A percentile compares a stretch with the other conserved stretches of the same genome.
phyloP scores from a whole-genome alignment of 1,284 basidiomycete genomes.

The Cryptococcus amylolentus region DNA sequence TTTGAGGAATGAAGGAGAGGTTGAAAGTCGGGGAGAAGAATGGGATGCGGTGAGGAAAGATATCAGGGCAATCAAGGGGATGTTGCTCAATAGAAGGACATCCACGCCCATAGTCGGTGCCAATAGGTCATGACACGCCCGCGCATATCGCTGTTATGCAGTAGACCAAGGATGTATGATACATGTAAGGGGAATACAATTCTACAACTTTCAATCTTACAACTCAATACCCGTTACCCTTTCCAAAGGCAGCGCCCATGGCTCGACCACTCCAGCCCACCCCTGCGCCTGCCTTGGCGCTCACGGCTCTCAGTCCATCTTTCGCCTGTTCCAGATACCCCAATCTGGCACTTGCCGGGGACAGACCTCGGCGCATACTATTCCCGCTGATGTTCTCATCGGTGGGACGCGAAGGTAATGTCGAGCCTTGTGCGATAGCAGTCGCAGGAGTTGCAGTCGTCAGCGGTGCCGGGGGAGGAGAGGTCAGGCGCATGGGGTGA shows the following conservation, averaged over 20 bases:
- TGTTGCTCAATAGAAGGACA: constrained; percentile 44
- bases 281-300: constrained; percentile 36
- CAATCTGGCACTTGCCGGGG: constrained; percentile 18
- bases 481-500: constrained; percentile 25
- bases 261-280: constrained; percentile 37
- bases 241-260: constrained; percentile 15
- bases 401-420: constrained; percentile 3
- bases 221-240: not conserved
- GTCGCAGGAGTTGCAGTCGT: constrained; percentile 19
- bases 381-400: constrained; percentile 1
- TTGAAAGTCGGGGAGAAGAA: constrained; percentile 24
- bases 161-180: not conserved
- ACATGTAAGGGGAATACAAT: not conserved
- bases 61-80: constrained; percentile 47
- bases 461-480: constrained; percentile 20
- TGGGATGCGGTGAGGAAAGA: constrained; percentile 48
- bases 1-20: constrained; percentile 24
- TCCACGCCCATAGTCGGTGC: constrained; percentile 11
- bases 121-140: not conserved
- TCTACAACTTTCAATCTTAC: not conserved
- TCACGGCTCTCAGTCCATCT: constrained; percentile 39
- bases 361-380: constrained; percentile 6
- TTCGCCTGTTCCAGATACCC: constrained; percentile 47
- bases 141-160: not conserved
- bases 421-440: constrained; percentile 7